Conservation (phyloP, 768 basidiomycete species). For the Termitomyces heimii region DNA sequence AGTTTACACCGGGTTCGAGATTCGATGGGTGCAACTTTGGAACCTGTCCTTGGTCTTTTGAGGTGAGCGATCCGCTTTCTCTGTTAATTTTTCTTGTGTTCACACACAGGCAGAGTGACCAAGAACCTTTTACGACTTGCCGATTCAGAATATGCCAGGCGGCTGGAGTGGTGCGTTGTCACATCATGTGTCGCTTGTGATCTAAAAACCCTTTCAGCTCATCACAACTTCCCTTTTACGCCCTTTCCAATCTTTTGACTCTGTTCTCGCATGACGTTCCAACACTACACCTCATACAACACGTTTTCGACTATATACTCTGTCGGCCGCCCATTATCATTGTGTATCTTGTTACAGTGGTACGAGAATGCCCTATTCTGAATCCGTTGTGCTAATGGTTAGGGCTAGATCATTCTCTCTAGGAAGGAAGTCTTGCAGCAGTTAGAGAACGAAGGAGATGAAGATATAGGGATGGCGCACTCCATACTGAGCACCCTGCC, state of each 20-base stretch:
- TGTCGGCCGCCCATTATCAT: constrained; percentile 74
- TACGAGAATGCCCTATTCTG: constrained; percentile 32
- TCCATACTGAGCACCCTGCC: constrained; percentile 65
- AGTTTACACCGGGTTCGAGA: constrained; percentile 79
- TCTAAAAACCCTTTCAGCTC: constrained; percentile 32
- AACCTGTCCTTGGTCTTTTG: constrained; percentile 78
- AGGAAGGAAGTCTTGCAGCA: constrained; percentile 62
- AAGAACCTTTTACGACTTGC: constrained; percentile 66
- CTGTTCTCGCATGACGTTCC: constrained; percentile 92
- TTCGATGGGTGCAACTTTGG: constrained; percentile 81
- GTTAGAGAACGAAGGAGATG: constrained; percentile 67
- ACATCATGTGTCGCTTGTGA: neutral
- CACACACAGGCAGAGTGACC: constrained; percentile 45
- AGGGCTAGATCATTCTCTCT: constrained; percentile 58
- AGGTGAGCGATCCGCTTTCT: constrained; percentile 33
- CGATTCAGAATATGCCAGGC: constrained; percentile 63
- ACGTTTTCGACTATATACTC: constrained; percentile 87
- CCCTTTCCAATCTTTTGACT: constrained; percentile 85
- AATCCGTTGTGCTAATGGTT: neutral
- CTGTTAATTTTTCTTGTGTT: neutral
- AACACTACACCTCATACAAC: constrained; percentile 83
- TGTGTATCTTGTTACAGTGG: constrained; percentile 81
- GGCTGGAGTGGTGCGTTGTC: constrained; percentile 56
- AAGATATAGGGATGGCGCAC: constrained; percentile 57
- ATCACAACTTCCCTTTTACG: constrained; percentile 82